Percentiles rank a stretch among this genome's conserved stretches.
Evolutionary conservation across 805 yeast species (phyloP).

Genomic region (Kuraishia borneana): DNA sequence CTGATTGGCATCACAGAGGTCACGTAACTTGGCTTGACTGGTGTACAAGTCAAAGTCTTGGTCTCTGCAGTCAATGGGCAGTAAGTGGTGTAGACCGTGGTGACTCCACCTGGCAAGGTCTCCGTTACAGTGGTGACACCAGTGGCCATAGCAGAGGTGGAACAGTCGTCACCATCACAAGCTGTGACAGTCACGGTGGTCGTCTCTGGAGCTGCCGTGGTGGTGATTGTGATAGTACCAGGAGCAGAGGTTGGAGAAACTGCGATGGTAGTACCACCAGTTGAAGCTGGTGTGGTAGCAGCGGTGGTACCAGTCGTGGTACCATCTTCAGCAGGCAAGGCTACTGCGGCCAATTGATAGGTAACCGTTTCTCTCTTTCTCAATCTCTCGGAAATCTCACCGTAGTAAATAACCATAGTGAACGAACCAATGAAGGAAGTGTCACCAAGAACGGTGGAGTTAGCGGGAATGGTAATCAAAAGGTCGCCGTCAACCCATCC

Average conservation of each 20-base stretch:
- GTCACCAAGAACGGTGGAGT: neutral
- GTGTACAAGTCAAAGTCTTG: neutral
- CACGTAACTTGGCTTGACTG: neutral
- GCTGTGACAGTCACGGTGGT: slow-evolving; percentile 1
- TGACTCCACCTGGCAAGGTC: neutral
- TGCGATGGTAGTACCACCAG: neutral
- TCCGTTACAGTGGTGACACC: slow-evolving; percentile 1
- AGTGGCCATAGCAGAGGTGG: neutral
- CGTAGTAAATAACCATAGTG: neutral
- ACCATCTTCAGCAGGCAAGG: slow-evolving; percentile 5
- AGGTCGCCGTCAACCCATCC: neutral
- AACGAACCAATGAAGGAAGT: neutral
- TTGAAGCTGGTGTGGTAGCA: neutral
- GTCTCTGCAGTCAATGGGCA: neutral
- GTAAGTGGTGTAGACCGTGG: slow-evolving; percentile 1
- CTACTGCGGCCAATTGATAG: slow-evolving; percentile 11
- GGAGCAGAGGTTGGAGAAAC: neutral
- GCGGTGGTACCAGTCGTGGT: slow-evolving; percentile 1
- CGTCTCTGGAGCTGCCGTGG: neutral
- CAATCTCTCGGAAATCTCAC: slow-evolving; percentile 7
- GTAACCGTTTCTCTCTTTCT: slow-evolving; percentile 12
- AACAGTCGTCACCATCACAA: neutral
- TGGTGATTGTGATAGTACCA: neutral
- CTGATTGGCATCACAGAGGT: neutral
- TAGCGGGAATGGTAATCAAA: neutral